Evolutionary conservation across 1,284 basidiomycete genomes (phyloP), one percentile per base, ranked within the genome.

Genomic region (Sanghuangporus baumii): DNA sequence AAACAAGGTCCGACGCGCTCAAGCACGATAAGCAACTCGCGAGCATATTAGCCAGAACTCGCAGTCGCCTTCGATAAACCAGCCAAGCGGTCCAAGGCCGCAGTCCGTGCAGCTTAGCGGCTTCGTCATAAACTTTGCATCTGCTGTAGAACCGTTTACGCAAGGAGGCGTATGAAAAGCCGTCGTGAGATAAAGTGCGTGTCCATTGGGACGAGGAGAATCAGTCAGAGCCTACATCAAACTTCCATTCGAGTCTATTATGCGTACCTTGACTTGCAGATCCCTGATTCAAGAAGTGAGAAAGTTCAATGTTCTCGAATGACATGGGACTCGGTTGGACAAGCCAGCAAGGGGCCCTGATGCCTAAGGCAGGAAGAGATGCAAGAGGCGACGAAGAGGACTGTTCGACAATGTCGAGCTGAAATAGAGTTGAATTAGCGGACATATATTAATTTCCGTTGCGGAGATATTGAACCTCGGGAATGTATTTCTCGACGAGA

Each of bases 291-390:
- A 87, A 76, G 12, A 86, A 76, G 48, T 81, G 78, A 2, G 94
- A 90, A 72, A 96, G 96, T 14, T 91, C 93, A 43, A 96, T 87
- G 69, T 97, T 98, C 73, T 97, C 94, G 69, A 97, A 97, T 37
- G 78, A 78, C 85, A 96, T 93, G 0, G 92, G 88, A 6, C 83
- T 87, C 9, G 87, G 87, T 6, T 81, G 81, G 60, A 97, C 76
- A 18, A 89, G 78, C 94, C 94, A 97, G 86, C 90, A 93, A 16
- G 81, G 76, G 43, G 79, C 76, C 31, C 75, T 75, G 37, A 76
- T 76, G 14, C 83, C 52, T 5, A 38, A 46, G 37, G 57, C 37
- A 20, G 65, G 65, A 6, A 67, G 57, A 46, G 56, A 59, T 20
- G 55, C 26, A 14, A 67, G 60, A 7, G 60, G 52, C 1, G 61